phyloP scores from a whole-genome alignment of 2,329 filamentous ascomycete genomes.

The Coniochaeta sp. region DNA sequence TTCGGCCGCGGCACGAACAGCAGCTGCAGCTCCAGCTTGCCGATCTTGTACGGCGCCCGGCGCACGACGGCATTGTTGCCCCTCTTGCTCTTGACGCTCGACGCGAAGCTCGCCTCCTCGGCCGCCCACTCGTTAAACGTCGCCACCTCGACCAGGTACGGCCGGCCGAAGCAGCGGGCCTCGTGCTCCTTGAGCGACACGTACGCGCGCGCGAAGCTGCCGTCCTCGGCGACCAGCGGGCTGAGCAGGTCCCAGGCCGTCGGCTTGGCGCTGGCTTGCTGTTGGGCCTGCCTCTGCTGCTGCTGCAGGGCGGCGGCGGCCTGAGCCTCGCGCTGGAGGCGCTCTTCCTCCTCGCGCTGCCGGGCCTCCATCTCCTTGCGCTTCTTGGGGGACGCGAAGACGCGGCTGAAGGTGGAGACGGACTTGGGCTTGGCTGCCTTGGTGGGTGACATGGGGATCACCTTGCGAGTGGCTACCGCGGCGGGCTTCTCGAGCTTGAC shows the following conservation, averaged over 20 bases:
- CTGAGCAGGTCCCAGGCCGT: constrained; percentile 83
- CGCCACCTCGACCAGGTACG: constrained; percentile 79
- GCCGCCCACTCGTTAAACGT: constrained; percentile 99
- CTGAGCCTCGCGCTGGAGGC: constrained; percentile 56
- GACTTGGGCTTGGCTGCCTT: constrained; percentile 67
- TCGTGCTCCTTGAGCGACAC: constrained; percentile 93
- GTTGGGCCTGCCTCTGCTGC: constrained; percentile 40
- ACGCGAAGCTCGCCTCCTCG: constrained; percentile 70
- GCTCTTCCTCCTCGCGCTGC: constrained; percentile 76
- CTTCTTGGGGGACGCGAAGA: constrained; percentile 94
- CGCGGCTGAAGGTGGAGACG: constrained; percentile 74
- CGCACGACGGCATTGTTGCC: constrained; percentile 64
- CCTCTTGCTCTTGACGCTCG: constrained; percentile 92
- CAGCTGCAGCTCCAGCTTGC: constrained; percentile 88
- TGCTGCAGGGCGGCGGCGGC: constrained; percentile 21
- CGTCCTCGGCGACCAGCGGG: constrained; percentile 80
- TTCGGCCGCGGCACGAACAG: constrained; percentile 92
- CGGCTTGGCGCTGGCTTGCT: constrained; percentile 55
- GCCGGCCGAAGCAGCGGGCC: constrained; percentile 77
- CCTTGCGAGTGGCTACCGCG: constrained; percentile 35
- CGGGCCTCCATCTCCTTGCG: constrained; percentile 87
- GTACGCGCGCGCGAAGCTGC: constrained; percentile 90
- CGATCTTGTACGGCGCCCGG: constrained; percentile 91
- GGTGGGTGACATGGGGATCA: constrained; percentile 46
- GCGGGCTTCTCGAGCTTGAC: constrained; percentile 85